Percentiles rank a stretch among this genome's conserved stretches.
These are phyloP conservation scores for Apiosordaria backusii DNA, from an alignment of 495 filamentous ascomycete species.

Conservation along the genomic window DNA sequence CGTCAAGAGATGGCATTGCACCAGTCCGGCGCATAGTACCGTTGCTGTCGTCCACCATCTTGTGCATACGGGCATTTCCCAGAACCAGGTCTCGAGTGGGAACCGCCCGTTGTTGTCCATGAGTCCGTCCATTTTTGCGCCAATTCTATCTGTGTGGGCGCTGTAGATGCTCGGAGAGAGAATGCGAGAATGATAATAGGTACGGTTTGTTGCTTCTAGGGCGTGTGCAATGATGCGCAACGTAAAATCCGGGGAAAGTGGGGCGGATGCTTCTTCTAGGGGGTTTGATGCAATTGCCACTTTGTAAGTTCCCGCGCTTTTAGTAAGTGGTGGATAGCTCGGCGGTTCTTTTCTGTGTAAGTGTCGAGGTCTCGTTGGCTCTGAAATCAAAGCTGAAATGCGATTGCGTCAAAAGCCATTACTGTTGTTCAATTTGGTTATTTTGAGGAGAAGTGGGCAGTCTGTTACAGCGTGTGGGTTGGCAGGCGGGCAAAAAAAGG, in stretches of 20 bases:
- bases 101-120: conserved; percentile 66
- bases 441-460: background rate
- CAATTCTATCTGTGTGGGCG: background rate
- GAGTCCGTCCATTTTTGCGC: conserved; percentile 61
- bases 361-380: background rate
- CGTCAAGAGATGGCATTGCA: conserved; percentile 86
- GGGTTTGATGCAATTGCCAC: background rate
- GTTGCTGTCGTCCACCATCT: conserved; percentile 95
- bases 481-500: background rate
- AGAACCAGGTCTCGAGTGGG: conserved; percentile 95
- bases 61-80: conserved; percentile 94
- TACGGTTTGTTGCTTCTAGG: background rate
- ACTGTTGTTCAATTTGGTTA: background rate
- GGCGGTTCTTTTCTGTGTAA: background rate
- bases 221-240: background rate
- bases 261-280: background rate
- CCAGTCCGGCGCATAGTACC: conserved; percentile 79
- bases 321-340: background rate
- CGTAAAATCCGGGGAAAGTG: background rate
- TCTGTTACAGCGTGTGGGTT: background rate
- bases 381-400: background rate
- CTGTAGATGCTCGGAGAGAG: too few species aligned
- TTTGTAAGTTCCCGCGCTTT: background rate
- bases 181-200: too few species aligned
- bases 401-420: background rate